Evolutionary conservation across 257 asterid species (phyloP).

Genomic region (Schizonepeta tenuifolia): DNA sequence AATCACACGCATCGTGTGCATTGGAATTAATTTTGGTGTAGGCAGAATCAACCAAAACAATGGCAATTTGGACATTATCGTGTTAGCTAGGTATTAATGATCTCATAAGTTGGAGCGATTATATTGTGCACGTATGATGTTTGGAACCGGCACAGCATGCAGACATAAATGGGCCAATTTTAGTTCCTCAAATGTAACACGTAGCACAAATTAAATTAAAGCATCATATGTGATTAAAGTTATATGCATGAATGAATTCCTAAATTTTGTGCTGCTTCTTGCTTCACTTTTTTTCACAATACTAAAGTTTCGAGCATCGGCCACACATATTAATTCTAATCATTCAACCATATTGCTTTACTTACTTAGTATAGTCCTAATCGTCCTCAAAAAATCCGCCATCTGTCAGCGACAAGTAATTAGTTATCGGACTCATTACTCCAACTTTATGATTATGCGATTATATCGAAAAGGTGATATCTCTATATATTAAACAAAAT

Average conservation of each 20-base stretch:
- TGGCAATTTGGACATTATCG: neutral
- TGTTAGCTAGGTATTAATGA: neutral
- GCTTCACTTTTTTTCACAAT: constrained; percentile 4
- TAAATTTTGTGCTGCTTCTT: neutral
- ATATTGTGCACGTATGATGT: constrained; percentile 15
- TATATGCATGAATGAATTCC: neutral
- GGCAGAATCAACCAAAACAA: neutral
- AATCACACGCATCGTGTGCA: too few species aligned
- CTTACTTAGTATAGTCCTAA: neutral
- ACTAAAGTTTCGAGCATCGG: neutral
- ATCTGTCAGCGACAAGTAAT: neutral
- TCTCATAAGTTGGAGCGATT: neutral
- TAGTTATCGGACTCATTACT: neutral
- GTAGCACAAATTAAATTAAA: constrained; percentile 23
- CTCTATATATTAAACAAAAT: neutral
- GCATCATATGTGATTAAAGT: neutral
- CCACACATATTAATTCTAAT: constrained; percentile 3
- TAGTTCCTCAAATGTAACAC: neutral
- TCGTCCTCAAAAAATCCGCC: neutral
- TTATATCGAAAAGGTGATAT: neutral
- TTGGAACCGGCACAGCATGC: neutral
- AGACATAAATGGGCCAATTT: neutral
- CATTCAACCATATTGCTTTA: neutral
- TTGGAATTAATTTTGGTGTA: too few species aligned
- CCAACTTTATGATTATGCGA: neutral